phyloP scores from a whole-genome alignment of 2,329 filamentous ascomycete species.

The Acrocalymma vagum region DNA sequence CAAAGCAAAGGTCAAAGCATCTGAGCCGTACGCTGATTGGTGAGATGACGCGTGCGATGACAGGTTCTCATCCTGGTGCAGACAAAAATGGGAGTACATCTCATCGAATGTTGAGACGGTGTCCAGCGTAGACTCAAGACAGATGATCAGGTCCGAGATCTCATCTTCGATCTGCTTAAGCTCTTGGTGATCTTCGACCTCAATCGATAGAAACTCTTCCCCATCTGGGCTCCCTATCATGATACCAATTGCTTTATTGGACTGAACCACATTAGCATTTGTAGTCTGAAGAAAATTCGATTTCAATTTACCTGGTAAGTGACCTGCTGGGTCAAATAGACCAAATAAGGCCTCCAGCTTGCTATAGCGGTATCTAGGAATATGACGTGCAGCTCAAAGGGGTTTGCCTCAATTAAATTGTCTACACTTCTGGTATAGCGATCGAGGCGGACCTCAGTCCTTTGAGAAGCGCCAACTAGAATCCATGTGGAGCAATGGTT shows the following conservation, averaged over 20 bases:
- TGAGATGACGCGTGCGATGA: not conserved
- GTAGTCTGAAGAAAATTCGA: not conserved
- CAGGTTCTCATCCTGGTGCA: slow-evolving; percentile 1
- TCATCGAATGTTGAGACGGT: slow-evolving; percentile 22
- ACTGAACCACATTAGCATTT: slow-evolving; percentile 11
- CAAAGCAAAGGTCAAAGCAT: slow-evolving; percentile 15
- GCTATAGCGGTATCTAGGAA: slow-evolving; percentile 26
- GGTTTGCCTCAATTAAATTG: slow-evolving; percentile 14
- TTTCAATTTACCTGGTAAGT: slow-evolving; percentile 11
- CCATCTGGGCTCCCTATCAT: slow-evolving; percentile 12
- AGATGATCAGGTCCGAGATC: slow-evolving; percentile 23
- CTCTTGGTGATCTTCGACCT: slow-evolving; percentile 25
- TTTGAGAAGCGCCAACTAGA: slow-evolving; percentile 11
- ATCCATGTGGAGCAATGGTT: slow-evolving; percentile 17
- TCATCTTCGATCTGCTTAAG: slow-evolving; percentile 30
- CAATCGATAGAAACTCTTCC: slow-evolving; percentile 15
- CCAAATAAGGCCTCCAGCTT: slow-evolving; percentile 27
- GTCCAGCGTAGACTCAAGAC: slow-evolving; percentile 28
- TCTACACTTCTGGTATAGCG: slow-evolving; percentile 4
- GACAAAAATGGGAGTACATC: slow-evolving; percentile 19
- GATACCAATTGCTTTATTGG: slow-evolving; percentile 20
- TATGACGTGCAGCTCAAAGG: slow-evolving; percentile 32
- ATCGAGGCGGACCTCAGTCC: slow-evolving; percentile 12
- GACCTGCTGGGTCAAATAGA: slow-evolving; percentile 14
- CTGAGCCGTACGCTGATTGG: slow-evolving; percentile 3